phyloP scores from a whole-genome alignment of 805 yeast genomes.

The Candida xyloterini region DNA sequence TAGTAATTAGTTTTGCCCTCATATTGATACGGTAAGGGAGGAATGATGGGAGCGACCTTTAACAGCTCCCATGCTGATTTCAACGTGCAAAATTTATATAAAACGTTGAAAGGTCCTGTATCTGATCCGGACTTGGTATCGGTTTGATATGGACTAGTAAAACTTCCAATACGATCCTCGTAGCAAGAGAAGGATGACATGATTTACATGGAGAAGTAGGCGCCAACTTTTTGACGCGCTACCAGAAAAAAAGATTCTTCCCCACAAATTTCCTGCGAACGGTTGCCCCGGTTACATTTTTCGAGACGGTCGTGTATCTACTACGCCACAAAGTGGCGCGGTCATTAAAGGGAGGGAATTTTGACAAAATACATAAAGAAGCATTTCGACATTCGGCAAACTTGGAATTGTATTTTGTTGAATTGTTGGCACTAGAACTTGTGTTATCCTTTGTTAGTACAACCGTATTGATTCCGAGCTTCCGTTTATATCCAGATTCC shows the following conservation, averaged over 20 bases:
- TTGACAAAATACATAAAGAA: conserved; percentile 5
- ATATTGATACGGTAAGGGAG: conserved; percentile 1
- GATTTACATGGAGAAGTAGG: not conserved
- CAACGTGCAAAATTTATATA: conserved; percentile 1
- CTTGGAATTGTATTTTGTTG: not conserved
- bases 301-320: conserved; percentile 8
- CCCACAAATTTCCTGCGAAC: conserved; percentile 5
- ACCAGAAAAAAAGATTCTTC: conserved; percentile 1
- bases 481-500: not conserved
- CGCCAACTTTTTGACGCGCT: not conserved
- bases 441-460: not conserved
- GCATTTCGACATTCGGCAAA: conserved; percentile 6
- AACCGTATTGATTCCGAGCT: not conserved
- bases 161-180: conserved; percentile 2
- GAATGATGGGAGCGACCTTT: conserved; percentile 5
- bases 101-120: not conserved
- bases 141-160: conserved; percentile 6
- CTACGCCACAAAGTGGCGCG: conserved; percentile 10
- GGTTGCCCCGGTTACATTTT: conserved; percentile 3
- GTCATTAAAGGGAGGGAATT: conserved; percentile 9
- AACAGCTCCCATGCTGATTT: conserved; percentile 7
- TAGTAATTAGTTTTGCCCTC: not conserved
- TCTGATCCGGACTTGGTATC: not conserved
- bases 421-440: not conserved
- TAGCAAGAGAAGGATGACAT: conserved; percentile 9